Base-by-base conservation (phyloP, 2,329 filamentous ascomycete genomes). In the Stemphylium beticola region DNA sequence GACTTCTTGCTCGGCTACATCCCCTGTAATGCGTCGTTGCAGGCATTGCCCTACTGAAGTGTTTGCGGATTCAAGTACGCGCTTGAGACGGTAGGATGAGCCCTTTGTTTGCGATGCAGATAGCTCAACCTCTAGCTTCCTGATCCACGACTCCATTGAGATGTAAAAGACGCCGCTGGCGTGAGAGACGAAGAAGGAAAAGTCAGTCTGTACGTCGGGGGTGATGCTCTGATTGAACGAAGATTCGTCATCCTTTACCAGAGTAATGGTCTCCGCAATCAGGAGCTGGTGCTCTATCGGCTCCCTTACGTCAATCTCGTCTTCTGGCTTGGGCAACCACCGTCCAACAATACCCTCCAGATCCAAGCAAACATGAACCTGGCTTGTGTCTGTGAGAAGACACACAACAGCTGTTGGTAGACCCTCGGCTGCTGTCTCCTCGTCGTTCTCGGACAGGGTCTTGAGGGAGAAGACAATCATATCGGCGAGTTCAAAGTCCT, bases 311-410 rank as follows among this genome's bases (percentile, higher is more conserved):
- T 62, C 57, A 18, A 57, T 57, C n/a, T 67, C 63, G 24, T 68
- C 59, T 60, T 69, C 63, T 44, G 72, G 71, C 14, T 74, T 69
- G 17, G 85, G 85, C 7, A 88, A 78, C 86, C 86, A 88, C 63
- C 85, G 82, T 7, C 83, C 85, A 61, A 86, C 80, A 2, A 88
- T 80, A 0, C 85, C 85, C 45, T 87, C 82, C 29, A 87, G 69
- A 60, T 88, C 84, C 24, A 88, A 77, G 57, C 82, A 87, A 29
- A 87, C 71, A 58, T 86, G 83, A 7, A 88, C 76, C 49, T 83
- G 78, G 39, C 82, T 82, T 18, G 78, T 79, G 31, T 78, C 80
- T 3, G 83, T 86, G 14, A 83, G 78, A 9, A 88, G 69, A 64
- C 83, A 86, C 6, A 88, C 76, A 10, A 86, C 76, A 3, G 83